Percentiles rank a stretch among this genome's conserved stretches.
These are phyloP conservation scores for Penicillium sclerotigenum DNA, from an alignment of 2,329 filamentous ascomycete genomes.

Conservation along the genomic window DNA sequence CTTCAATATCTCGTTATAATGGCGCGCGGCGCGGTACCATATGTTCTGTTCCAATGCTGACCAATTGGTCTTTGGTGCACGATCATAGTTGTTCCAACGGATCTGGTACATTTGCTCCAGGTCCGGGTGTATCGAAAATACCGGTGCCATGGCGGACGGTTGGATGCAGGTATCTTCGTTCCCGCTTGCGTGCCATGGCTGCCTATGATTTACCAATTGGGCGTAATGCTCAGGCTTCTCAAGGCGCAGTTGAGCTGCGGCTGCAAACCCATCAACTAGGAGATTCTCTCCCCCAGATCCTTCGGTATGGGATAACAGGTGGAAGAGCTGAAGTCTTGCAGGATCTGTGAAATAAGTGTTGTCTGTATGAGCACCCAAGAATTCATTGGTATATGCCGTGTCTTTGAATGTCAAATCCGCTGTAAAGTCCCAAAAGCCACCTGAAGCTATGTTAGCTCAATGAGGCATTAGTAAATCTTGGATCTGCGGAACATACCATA, in stretches of 20 bases:
- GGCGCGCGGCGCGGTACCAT: constrained; percentile 79
- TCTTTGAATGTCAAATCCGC: constrained; percentile 84
- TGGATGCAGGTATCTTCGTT: constrained; percentile 79
- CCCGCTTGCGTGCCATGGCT: constrained; percentile 81
- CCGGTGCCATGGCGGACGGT: constrained; percentile 66
- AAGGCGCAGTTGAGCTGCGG: constrained; percentile 58
- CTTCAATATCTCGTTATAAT: constrained; percentile 68
- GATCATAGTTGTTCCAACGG: constrained; percentile 91
- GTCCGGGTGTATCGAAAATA: constrained; percentile 60
- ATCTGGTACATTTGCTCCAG: constrained; percentile 58
- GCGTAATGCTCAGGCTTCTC: constrained; percentile 58
- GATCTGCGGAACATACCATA: constrained; percentile 60
- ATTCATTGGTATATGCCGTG: constrained; percentile 84
- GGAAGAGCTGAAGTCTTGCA: constrained; percentile 86
- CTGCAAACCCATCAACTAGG: constrained; percentile 82
- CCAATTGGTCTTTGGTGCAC: constrained; percentile 64
- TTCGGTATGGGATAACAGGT: constrained; percentile 74
- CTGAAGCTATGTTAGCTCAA: constrained; percentile 22
- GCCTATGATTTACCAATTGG: constrained; percentile 53
- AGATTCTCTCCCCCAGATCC: constrained; percentile 68
- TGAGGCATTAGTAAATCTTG: background rate
- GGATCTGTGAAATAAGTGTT: constrained; percentile 95
- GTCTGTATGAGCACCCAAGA: constrained; percentile 83
- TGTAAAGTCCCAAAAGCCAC: constrained; percentile 80
- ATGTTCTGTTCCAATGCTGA: constrained; percentile 47